These are phyloP conservation scores for Cantharellus cinnabarinus DNA, from an alignment of 768 basidiomycete species.

Conservation along the genomic window DNA sequence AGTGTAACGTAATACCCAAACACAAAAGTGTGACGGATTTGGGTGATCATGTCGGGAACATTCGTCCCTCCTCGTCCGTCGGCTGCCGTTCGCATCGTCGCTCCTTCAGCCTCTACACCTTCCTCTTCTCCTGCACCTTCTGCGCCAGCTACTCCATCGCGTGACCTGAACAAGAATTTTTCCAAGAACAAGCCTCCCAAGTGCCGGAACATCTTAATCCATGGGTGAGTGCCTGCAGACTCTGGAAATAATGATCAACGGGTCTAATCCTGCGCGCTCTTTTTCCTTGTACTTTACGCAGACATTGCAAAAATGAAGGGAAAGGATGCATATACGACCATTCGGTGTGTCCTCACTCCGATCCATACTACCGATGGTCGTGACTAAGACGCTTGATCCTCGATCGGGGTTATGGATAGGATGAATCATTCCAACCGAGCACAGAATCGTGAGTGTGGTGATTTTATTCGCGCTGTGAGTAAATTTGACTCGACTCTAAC, in stretches of 20 bases:
- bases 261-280: background rate
- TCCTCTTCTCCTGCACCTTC: background rate
- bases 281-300: slow-evolving; percentile 13
- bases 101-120: slow-evolving; percentile 1
- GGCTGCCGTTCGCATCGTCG: slow-evolving; percentile 5
- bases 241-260: no score
- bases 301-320: slow-evolving; percentile 69
- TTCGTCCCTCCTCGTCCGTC: background rate
- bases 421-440: background rate
- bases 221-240: slow-evolving; percentile 38
- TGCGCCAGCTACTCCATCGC: background rate
- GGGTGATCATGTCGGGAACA: background rate
- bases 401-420: background rate
- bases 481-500: no score
- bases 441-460: background rate
- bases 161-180: background rate
- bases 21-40: background rate
- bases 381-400: no score
- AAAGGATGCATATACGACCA: slow-evolving; percentile 75
- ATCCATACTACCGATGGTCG: background rate
- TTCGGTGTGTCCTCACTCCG: slow-evolving; percentile 24
- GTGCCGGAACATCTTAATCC: slow-evolving; percentile 80
- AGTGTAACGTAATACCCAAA: background rate
- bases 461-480: background rate
- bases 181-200: slow-evolving; percentile 31